phyloP scores from a whole-genome alignment of 139 green algal species.

The Yamagishiella unicocca region DNA sequence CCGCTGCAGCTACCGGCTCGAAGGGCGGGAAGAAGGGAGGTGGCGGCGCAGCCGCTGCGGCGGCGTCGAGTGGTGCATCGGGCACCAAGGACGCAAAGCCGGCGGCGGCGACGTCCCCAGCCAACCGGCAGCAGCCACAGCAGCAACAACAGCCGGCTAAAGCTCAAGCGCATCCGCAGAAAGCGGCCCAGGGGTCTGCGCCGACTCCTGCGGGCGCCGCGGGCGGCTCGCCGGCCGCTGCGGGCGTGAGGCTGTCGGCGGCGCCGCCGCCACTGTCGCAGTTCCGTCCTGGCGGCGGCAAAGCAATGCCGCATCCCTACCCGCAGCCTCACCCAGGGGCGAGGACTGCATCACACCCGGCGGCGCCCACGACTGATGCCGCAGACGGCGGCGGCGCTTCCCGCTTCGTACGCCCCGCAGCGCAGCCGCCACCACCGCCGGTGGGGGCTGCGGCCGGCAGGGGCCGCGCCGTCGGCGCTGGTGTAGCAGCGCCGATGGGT shows the following conservation, averaged over 20 bases:
- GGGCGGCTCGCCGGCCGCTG: too few species aligned
- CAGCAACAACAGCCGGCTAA: background rate
- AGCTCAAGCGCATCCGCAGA: background rate
- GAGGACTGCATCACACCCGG: too few species aligned
- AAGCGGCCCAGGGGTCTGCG: background rate
- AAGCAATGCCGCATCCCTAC: too few species aligned
- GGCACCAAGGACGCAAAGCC: background rate
- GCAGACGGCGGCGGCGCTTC: background rate
- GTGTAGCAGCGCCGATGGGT: background rate
- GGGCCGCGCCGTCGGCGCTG: background rate
- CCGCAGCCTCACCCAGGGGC: too few species aligned
- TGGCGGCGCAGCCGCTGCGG: background rate
- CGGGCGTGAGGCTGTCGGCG: too few species aligned
- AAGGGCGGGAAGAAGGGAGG: background rate
- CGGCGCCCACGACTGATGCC: too few species aligned
- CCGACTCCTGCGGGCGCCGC: too few species aligned
- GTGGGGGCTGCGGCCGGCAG: background rate
- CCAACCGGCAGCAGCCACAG: background rate
- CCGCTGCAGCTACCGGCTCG: background rate
- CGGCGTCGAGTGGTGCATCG: background rate
- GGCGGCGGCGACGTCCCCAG: background rate
- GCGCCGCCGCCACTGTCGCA: too few species aligned
- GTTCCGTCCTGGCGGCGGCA: too few species aligned
- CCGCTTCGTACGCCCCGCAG: background rate
- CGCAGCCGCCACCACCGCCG: background rate